phyloP scores from a whole-genome alignment of 2,329 filamentous ascomycete species.

The Akanthomyces muscarius region DNA sequence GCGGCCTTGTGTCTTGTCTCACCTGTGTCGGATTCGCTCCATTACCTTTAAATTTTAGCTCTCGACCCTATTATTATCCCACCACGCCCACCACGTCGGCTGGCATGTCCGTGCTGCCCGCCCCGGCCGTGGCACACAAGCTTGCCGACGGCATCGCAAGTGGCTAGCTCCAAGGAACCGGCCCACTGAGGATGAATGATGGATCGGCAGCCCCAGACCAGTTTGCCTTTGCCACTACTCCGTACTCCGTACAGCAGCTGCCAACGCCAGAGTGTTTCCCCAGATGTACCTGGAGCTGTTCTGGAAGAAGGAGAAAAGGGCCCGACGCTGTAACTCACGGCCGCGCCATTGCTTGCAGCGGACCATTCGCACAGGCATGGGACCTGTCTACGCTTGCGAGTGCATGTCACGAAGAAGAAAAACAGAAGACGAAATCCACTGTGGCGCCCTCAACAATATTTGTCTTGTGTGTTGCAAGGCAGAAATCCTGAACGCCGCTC shows the following conservation, averaged over 20 bases:
- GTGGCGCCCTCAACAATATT: not conserved
- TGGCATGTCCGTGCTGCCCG: not conserved
- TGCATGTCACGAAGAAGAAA: not conserved
- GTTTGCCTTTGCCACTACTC: not conserved
- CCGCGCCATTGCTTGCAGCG: not conserved
- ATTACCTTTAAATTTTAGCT: not conserved
- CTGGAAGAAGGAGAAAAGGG: not conserved
- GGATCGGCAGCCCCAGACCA: not conserved
- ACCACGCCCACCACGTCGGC: not conserved
- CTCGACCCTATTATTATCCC: not conserved
- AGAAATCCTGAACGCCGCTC: not conserved
- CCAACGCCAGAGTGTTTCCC: not conserved
- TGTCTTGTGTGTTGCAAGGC: not conserved
- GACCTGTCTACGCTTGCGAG: not conserved
- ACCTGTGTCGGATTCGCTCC: not conserved
- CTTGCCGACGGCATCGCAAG: constrained; percentile 1
- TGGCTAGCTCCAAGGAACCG: not conserved
- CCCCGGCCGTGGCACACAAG: not conserved
- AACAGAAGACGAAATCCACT: not conserved
- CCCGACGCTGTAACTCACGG: not conserved
- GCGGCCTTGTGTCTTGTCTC: not conserved
- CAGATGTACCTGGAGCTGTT: not conserved
- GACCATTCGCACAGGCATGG: not conserved
- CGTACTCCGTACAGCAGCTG: not conserved
- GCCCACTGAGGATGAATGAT: not conserved